Percentiles rank a stretch among this genome's conserved stretches.
These are phyloP conservation scores for Penicillium occitanis DNA, from an alignment of 2,329 filamentous ascomycete species.

Conservation along the genomic window DNA sequence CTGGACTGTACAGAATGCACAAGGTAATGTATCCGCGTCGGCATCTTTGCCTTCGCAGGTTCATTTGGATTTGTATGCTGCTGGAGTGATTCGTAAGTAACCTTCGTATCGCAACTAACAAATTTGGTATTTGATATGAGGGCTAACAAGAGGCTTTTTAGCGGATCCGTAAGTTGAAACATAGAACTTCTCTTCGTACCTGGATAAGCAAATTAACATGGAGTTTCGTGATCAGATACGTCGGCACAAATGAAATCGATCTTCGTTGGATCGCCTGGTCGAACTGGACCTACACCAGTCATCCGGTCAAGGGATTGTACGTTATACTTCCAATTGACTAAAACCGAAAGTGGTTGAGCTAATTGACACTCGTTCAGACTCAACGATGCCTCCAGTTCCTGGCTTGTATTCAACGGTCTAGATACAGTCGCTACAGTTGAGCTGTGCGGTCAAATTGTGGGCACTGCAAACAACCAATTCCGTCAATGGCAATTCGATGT, in stretches of 20 bases:
- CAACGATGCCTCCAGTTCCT: slow-evolving; percentile 45
- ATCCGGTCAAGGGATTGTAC: slow-evolving; percentile 45
- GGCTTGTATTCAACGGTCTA: slow-evolving; percentile 61
- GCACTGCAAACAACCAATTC: slow-evolving; percentile 62
- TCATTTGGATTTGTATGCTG: slow-evolving; percentile 58
- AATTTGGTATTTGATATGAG: not conserved
- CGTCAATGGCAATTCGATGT: slow-evolving; percentile 62
- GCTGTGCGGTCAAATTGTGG: slow-evolving; percentile 56
- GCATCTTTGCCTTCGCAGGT: slow-evolving; percentile 59
- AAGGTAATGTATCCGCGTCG: slow-evolving; percentile 54
- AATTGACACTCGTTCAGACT: slow-evolving; percentile 21
- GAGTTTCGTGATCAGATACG: slow-evolving; percentile 38
- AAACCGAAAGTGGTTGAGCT: not conserved
- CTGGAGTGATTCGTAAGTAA: slow-evolving; percentile 54
- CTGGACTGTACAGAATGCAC: slow-evolving; percentile 50
- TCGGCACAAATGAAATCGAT: slow-evolving; percentile 60
- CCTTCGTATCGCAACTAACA: not conserved
- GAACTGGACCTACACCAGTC: slow-evolving; percentile 63
- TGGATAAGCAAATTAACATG: not conserved
- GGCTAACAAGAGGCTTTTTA: slow-evolving; percentile 22
- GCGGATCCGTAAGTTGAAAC: slow-evolving; percentile 36
- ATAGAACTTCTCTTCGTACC: not conserved
- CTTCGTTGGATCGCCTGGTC: slow-evolving; percentile 58
- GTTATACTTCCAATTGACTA: slow-evolving; percentile 21
- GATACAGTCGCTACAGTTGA: slow-evolving; percentile 61